Base-by-base conservation (phyloP, 257 asterid species). In the Rhazya stricta region DNA sequence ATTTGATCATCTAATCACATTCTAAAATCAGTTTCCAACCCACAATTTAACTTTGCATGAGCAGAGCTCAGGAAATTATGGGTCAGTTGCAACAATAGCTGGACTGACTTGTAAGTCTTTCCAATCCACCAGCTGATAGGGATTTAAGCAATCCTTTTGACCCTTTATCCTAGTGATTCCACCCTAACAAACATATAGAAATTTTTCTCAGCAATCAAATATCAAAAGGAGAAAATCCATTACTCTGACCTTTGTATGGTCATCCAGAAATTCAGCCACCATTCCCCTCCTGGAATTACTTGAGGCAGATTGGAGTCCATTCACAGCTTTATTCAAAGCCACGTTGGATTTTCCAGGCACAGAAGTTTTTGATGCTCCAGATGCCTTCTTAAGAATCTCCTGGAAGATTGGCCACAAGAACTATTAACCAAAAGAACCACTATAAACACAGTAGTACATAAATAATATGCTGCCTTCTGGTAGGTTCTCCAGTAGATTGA, bases 301-400 rank as follows among this genome's bases (percentile, higher is more conserved):
- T 79, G 94, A 75, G 62, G 75, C 74, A 50, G 90, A 66, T 69
- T 85, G 79, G 58, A 50, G 73, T 53, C 69, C 80, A n/a, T 67
- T 82, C 9, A 48, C 73, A 82, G 76, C 36, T 69, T 82, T 85
- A 53, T 51, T 79, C 57, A 71, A 80, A 65, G 78, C 91, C 67
- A 74, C 76, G 75, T 85, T 85, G 73, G 83, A 58, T 63, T 87
- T 86, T 73, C 71, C 87, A 58, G 85, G 75, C 50, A 58, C 72
- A 79, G 91, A 81, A 54, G 83, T 82, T 60, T 58, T 76, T 53
- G 83, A 57, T 80, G 83, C 82, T 77, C 83, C 87, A 68, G 95
- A 86, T 75, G 86, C 86, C 87, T 84, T 94, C 86, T 89, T 87
- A 78, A 88, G 79, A 81, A 89, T 83, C 79, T 85, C 94, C 98